Percentiles rank a stretch among this genome's conserved stretches.
These are phyloP conservation scores for Pseudocercospora musae DNA, from an alignment of 2,329 filamentous ascomycete species.

Conservation along the genomic window DNA sequence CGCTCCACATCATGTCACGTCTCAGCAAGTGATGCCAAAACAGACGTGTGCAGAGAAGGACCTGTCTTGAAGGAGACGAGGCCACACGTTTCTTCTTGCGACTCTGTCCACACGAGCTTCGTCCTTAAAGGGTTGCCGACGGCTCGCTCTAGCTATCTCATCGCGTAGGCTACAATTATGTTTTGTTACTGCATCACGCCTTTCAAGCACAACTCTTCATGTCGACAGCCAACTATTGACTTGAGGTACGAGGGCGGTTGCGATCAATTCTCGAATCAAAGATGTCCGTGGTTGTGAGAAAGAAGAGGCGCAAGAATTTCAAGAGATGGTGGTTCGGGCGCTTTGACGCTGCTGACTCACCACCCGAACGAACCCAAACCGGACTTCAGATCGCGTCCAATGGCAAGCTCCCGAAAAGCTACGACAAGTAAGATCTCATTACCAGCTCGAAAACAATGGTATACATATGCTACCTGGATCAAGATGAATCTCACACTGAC, in stretches of 20 bases:
- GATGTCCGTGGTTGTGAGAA: too few species aligned
- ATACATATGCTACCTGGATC: not conserved
- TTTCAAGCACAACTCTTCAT: too few species aligned
- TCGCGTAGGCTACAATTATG: slow-evolving; percentile 4
- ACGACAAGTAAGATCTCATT: not conserved
- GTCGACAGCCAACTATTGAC: too few species aligned
- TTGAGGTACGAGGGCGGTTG: too few species aligned
- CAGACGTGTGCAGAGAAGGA: slow-evolving; percentile 21
- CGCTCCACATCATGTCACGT: slow-evolving; percentile 21
- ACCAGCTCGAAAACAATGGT: not conserved
- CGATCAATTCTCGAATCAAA: too few species aligned
- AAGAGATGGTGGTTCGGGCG: not conserved
- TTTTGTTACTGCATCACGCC: not conserved
- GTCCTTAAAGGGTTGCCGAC: slow-evolving; percentile 21
- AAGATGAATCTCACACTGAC: not conserved
- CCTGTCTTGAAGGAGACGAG: slow-evolving; percentile 15
- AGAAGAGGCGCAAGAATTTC: not conserved
- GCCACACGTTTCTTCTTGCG: slow-evolving; percentile 26
- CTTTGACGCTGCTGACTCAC: not conserved
- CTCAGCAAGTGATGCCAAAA: slow-evolving; percentile 20
- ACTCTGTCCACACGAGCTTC: slow-evolving; percentile 33
- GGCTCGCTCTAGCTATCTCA: slow-evolving; percentile 33
- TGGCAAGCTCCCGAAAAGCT: not conserved
- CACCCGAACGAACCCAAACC: not conserved
- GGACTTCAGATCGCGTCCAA: not conserved